phyloP scores from a whole-genome alignment of 306 rosid genomes.

The Ammopiptanthus mongolicus region DNA sequence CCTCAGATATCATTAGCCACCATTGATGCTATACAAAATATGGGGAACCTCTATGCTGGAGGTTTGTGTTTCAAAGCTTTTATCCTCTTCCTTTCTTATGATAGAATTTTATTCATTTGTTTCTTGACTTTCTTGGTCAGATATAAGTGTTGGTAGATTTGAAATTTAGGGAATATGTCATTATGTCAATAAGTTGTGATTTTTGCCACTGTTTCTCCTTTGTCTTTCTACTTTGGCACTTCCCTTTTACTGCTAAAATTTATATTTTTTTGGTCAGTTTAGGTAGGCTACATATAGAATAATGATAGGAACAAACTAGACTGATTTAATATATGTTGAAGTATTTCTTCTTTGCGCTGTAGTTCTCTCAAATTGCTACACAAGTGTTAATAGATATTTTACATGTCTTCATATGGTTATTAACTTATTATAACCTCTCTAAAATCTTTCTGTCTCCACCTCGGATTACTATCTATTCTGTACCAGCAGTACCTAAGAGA shows the following conservation, averaged over 20 bases:
- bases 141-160: neutral
- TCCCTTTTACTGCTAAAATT: neutral
- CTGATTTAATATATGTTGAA: neutral
- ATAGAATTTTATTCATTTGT: constrained; percentile 15
- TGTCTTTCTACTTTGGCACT: neutral
- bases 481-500: neutral
- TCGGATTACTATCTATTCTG: constrained; percentile 2
- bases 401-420: neutral
- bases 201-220: neutral
- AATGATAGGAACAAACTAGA: neutral
- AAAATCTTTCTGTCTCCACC: neutral
- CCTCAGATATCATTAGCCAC: constrained; percentile 97
- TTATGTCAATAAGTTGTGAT: neutral
- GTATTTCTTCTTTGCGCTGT: neutral
- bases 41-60: constrained; percentile 83
- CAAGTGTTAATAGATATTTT: neutral
- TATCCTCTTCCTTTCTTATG: constrained; percentile 1
- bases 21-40: constrained; percentile 79
- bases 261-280: neutral
- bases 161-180: constrained; percentile 14
- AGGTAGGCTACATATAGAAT: neutral
- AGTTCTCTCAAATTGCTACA: neutral
- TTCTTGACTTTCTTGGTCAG: neutral
- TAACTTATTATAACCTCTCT: neutral
- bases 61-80: constrained; percentile 49